Evolutionary conservation across 2,329 filamentous ascomycete genomes (phyloP), one percentile per base, ranked within the genome.

Genomic region (Fusarium chuoi): DNA sequence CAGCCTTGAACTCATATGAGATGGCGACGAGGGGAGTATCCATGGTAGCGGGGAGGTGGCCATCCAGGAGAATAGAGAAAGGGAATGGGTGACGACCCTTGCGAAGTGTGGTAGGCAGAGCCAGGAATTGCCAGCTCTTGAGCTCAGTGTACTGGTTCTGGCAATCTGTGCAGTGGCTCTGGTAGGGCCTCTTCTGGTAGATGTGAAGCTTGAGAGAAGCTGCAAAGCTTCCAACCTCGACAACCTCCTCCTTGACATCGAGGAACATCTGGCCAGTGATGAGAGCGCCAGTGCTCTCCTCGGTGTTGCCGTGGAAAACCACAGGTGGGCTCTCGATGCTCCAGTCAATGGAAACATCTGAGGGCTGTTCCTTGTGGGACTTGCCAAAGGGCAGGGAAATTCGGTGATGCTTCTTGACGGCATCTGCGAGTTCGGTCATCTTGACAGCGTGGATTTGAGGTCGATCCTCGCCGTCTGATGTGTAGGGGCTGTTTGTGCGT

Each of bases 261-360:
- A 98, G 83, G 77, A 92, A 90, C 76, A 98, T 85, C 81, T 94
- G 93, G 36, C 95, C 95, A 2, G 94, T 97, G 57, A 98, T 89
- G 68, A 98, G 86, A 12, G 95, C 94, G 64, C 96, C 96, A 6
- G 92, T 93, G 77, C 95, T 98, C 75, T 89, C 88, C 70, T 91
- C 88, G 2, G 93, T 87, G 30, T 88, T 86, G 71, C 95, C 95
- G 79, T 96, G 94, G 83, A 98, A 92, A 51, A 98, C 89, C 24
- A 96, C 87, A 6, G 95, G 95, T 3, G 95, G 94, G 18, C 94
- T 97, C 85, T 98, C 95, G 72, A 98, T 92, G 76, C 84, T 86
- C 85, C 87, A 89, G 67, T 86, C 82, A 24, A 90, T 78, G 4
- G 83, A 77, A 15, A 86, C 85, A 65, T 84, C 83, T 5, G 82